These are phyloP conservation scores for Penicillium samsonianum DNA, from an alignment of 495 filamentous ascomycete species.

Conservation along the genomic window DNA sequence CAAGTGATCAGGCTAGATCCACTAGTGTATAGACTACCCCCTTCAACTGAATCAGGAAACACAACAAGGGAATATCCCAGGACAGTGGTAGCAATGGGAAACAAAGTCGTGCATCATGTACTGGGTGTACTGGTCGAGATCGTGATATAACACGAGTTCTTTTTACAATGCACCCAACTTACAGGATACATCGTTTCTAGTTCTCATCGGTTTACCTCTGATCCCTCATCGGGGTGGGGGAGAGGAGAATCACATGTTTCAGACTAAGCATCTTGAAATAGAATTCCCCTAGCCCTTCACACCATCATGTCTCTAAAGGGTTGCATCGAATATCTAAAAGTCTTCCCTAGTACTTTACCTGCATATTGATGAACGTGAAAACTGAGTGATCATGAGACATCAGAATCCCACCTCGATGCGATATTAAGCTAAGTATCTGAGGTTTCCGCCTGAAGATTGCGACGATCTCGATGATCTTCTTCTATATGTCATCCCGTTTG, in stretches of 20 bases:
- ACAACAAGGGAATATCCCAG: constrained; percentile 2
- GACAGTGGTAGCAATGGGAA: neutral
- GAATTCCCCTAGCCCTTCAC: constrained; percentile 4
- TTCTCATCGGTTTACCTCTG: constrained; percentile 4
- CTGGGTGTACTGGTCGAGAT: constrained; percentile 2
- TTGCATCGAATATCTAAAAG: constrained; percentile 8
- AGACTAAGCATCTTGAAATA: neutral
- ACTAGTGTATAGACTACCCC: constrained; percentile 1
- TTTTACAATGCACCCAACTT: neutral
- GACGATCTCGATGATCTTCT: constrained; percentile 14
- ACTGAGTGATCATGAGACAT: constrained; percentile 10
- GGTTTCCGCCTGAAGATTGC: constrained; percentile 8
- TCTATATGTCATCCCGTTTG: constrained; percentile 2
- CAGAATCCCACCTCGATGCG: neutral
- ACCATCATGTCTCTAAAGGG: constrained; percentile 1
- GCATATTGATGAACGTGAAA: constrained; percentile 1
- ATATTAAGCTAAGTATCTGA: constrained; percentile 1
- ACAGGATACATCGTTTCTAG: neutral
- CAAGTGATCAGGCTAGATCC: neutral
- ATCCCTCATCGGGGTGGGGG: constrained; percentile 5
- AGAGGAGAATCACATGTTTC: constrained; percentile 14
- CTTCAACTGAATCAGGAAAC: neutral
- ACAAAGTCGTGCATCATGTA: neutral
- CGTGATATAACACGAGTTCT: neutral
- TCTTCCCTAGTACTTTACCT: neutral